Percentiles rank a stretch among this genome's conserved stretches.
Conservation (phyloP, 148 eudicot species). For the Vaccinium macrocarpon region DNA sequence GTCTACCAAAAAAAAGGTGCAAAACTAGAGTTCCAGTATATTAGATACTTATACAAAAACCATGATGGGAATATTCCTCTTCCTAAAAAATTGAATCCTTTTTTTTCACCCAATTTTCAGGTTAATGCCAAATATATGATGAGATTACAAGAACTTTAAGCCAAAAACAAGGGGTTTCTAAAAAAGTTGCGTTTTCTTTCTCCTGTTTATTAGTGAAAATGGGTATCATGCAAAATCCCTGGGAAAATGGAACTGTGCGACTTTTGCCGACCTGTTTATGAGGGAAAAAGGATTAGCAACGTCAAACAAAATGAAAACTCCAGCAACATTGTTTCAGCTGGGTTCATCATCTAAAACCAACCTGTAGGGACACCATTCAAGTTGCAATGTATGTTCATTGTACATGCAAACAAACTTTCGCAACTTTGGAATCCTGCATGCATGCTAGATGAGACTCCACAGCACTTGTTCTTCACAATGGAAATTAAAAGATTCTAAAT, state of each 20-base stretch:
- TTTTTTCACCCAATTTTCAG: not conserved
- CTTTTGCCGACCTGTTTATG: no score
- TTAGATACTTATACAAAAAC: not conserved
- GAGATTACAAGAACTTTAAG: not conserved
- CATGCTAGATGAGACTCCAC: not conserved
- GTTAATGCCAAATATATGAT: not conserved
- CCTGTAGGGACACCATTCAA: not conserved
- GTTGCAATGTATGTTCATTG: not conserved
- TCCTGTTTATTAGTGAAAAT: no score
- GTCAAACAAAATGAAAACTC: not conserved
- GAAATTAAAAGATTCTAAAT: not conserved
- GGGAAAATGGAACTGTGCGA: no score
- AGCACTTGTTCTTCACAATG: not conserved
- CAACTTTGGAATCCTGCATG: not conserved
- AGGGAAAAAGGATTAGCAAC: not conserved
- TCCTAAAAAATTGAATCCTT: not conserved
- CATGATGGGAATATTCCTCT: not conserved
- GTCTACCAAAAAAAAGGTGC: not conserved
- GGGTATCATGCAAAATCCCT: no score
- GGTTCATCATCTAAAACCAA: not conserved
- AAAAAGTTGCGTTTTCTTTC: no score
- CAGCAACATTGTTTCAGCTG: conserved; percentile 8
- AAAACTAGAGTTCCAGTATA: not conserved
- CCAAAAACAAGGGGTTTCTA: no score
- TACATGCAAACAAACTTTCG: not conserved